phyloP scores from a whole-genome alignment of 352 stramenopile genomes.

The Phytopythium boreale region DNA sequence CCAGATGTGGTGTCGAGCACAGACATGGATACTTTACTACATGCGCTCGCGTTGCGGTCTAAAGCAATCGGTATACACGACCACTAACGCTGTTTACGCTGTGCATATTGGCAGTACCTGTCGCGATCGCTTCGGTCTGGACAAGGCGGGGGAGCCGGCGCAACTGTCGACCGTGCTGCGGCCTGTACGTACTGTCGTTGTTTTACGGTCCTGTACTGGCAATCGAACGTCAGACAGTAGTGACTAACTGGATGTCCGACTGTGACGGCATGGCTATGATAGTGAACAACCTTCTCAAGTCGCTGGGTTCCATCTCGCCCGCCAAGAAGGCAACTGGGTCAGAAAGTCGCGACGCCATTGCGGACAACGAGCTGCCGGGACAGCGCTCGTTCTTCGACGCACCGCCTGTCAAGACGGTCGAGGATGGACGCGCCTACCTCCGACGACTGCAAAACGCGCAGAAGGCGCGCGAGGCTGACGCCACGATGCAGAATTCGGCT shows the following conservation, averaged over 20 bases:
- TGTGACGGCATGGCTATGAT: background rate
- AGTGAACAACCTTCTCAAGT: constrained; percentile 68
- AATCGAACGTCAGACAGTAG: background rate
- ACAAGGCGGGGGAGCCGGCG: constrained; percentile 8
- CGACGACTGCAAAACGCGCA: constrained; percentile 54
- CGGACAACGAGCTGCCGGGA: constrained; percentile 5
- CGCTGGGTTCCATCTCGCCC: constrained; percentile 45
- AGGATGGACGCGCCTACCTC: constrained; percentile 72
- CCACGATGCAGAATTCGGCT: constrained; percentile 37
- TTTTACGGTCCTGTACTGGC: background rate
- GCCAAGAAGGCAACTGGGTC: constrained; percentile 28
- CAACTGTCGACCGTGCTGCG: constrained; percentile 25
- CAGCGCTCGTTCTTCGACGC: constrained; percentile 77
- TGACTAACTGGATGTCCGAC: background rate
- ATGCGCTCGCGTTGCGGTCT: no score
- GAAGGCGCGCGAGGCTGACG: constrained; percentile 48
- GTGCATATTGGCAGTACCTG: constrained; percentile 27
- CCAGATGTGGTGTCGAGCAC: no score
- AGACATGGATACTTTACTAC: no score
- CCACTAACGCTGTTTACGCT: background rate
- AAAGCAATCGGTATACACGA: background rate
- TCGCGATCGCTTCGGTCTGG: background rate
- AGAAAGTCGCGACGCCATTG: background rate
- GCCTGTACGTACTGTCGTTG: constrained; percentile 23
- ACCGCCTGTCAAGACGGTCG: constrained; percentile 56